These are phyloP conservation scores for Leccinum pseudoinsigne DNA, from an alignment of 1,284 basidiomycete genomes.

Conservation along the genomic window DNA sequence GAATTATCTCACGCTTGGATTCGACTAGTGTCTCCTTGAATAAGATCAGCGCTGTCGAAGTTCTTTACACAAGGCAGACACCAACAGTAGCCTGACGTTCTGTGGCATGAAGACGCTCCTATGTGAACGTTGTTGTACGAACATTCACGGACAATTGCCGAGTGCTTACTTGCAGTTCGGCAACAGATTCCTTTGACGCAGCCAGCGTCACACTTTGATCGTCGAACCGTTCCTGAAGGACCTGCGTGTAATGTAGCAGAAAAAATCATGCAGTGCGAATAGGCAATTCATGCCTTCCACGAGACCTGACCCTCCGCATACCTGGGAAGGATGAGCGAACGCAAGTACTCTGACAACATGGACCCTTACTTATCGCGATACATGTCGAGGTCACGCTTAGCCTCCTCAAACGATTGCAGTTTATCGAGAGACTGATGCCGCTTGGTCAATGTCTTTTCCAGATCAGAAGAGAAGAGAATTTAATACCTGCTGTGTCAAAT, in stretches of 20 bases:
- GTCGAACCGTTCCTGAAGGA: constrained; percentile 61
- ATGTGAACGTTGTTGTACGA: not conserved
- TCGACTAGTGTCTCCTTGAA: constrained; percentile 21
- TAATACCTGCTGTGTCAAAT: constrained; percentile 21
- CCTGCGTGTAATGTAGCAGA: constrained; percentile 30
- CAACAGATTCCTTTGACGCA: constrained; percentile 52
- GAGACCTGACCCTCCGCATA: constrained; percentile 33
- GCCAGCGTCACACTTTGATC: constrained; percentile 52
- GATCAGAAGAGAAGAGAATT: constrained; percentile 15
- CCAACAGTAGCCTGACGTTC: constrained; percentile 22
- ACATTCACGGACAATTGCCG: not conserved
- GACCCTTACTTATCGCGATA: constrained; percentile 28
- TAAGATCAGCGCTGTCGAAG: constrained; percentile 4
- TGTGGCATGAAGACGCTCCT: constrained; percentile 24
- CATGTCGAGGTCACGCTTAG: constrained; percentile 22
- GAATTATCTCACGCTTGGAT: constrained; percentile 18
- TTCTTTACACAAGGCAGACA: not conserved
- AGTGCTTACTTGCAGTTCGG: constrained; percentile 50
- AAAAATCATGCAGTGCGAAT: not conserved
- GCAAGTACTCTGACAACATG: not conserved
- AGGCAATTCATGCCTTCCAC: constrained; percentile 26
- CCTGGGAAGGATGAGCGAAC: constrained; percentile 14
- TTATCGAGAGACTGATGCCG: constrained; percentile 25
- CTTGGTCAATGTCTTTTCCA: constrained; percentile 22
- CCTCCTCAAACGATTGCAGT: constrained; percentile 19